phyloP scores from a whole-genome alignment of 495 filamentous ascomycete species.

The Penicillium canescens region DNA sequence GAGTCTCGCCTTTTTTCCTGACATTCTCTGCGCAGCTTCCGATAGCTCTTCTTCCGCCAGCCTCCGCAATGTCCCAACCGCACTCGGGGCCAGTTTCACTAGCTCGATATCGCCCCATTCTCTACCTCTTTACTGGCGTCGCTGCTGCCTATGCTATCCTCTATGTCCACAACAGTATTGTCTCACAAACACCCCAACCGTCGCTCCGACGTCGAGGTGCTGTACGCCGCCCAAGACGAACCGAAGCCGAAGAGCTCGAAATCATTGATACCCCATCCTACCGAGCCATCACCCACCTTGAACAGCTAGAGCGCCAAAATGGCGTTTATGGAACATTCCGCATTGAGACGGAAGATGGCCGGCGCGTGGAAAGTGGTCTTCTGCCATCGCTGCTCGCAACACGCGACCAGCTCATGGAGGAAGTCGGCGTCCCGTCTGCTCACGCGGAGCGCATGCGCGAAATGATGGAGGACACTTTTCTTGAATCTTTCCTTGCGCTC shows the following conservation, averaged over 20 bases:
- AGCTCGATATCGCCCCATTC: slow-evolving; percentile 48
- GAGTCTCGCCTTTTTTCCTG: slow-evolving; percentile 14
- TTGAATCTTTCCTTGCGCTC: slow-evolving; percentile 50
- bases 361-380: slow-evolving; percentile 47
- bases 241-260: slow-evolving; percentile 25
- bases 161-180: slow-evolving; percentile 43
- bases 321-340: slow-evolving; percentile 51
- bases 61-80: slow-evolving; percentile 37
- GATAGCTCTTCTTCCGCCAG: slow-evolving; percentile 21
- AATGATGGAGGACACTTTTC: slow-evolving; percentile 52
- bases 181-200: slow-evolving; percentile 25
- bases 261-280: slow-evolving; percentile 37
- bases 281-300: slow-evolving; percentile 44
- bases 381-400: slow-evolving; percentile 47
- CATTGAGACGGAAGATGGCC: slow-evolving; percentile 48
- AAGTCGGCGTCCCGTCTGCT: slow-evolving; percentile 39
- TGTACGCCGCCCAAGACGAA: slow-evolving; percentile 40
- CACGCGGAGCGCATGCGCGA: slow-evolving; percentile 50
- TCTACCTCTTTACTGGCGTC: slow-evolving; percentile 51
- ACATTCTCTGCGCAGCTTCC: slow-evolving; percentile 19
- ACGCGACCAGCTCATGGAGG: slow-evolving; percentile 47
- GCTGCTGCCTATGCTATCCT: slow-evolving; percentile 50
- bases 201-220: slow-evolving; percentile 50
- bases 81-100: slow-evolving; percentile 38
- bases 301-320: slow-evolving; percentile 47